Percentiles rank a stretch among this genome's conserved stretches.
Conservation (phyloP, 2,329 filamentous ascomycete species). For the Fusarium sp. region DNA sequence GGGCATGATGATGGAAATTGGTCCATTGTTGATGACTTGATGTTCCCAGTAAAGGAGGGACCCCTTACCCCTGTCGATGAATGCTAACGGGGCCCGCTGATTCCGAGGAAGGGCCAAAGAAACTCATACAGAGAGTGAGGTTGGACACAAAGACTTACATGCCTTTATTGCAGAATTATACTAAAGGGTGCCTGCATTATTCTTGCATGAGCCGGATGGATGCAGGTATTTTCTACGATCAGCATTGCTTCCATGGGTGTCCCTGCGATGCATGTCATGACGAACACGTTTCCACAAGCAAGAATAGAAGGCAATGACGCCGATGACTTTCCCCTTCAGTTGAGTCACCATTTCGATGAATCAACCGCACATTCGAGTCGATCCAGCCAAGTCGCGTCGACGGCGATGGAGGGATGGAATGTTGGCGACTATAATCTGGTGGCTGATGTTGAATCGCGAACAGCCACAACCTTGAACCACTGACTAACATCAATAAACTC, state of each 20-base stretch:
- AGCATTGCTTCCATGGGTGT: slow-evolving; percentile 29
- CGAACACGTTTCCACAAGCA: slow-evolving; percentile 35
- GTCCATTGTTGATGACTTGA: slow-evolving; percentile 32
- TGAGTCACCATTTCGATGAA: slow-evolving; percentile 31
- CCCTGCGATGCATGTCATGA: slow-evolving; percentile 42
- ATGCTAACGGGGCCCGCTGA: slow-evolving; percentile 20
- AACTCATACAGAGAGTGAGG: slow-evolving; percentile 12
- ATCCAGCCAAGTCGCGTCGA: not conserved
- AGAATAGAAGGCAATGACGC: slow-evolving; percentile 31
- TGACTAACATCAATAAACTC: slow-evolving; percentile 29
- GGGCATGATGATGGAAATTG: slow-evolving; percentile 43
- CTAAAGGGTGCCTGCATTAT: slow-evolving; percentile 25
- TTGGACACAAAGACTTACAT: slow-evolving; percentile 29
- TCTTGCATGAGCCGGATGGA: slow-evolving; percentile 13
- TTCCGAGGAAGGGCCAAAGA: slow-evolving; percentile 25
- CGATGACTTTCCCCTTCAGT: slow-evolving; percentile 14
- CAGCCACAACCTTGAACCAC: slow-evolving; percentile 2
- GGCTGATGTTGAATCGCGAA: slow-evolving; percentile 30
- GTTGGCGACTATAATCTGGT: slow-evolving; percentile 30
- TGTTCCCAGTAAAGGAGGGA: slow-evolving; percentile 27
- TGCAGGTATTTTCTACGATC: slow-evolving; percentile 25
- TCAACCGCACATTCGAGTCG: slow-evolving; percentile 1
- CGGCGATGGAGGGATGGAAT: slow-evolving; percentile 31
- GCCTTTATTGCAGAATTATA: not conserved
- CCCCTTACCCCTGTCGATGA: slow-evolving; percentile 32